phyloP scores from a whole-genome alignment of 2,329 filamentous ascomycete genomes.

The Ophiostoma fasciatum region DNA sequence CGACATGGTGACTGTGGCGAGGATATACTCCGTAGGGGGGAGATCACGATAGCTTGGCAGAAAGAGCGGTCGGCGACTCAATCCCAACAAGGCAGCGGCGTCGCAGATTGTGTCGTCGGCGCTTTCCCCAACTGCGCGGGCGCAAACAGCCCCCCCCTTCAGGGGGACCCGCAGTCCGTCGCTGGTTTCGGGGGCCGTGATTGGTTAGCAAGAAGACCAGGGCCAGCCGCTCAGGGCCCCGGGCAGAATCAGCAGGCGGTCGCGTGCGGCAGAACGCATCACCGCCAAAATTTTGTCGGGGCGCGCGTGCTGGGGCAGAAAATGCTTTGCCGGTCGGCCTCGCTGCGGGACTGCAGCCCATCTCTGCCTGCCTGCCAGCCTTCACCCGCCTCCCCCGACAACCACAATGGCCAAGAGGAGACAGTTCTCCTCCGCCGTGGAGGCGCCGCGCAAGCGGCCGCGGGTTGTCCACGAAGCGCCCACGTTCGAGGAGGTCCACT shows the following conservation, averaged over 20 bases:
- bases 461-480: conserved; percentile 42
- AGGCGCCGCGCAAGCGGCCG: conserved; percentile 34
- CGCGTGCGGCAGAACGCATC: conserved; percentile 2
- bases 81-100: no score
- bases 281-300: conserved; percentile 6
- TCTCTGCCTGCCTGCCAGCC: no score
- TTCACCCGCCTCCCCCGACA: no score
- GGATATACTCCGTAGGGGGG: no score
- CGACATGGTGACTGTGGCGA: conserved; percentile 6
- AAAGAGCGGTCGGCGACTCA: no score
- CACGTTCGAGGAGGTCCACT: conserved; percentile 45
- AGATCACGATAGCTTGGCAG: no score
- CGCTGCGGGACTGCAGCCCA: no score
- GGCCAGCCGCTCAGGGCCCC: not conserved
- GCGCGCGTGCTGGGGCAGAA: no score
- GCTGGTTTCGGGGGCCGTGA: not conserved
- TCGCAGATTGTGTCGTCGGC: no score
- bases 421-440: conserved; percentile 23
- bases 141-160: no score
- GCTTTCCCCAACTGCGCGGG: no score
- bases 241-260: not conserved
- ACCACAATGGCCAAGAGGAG: conserved; percentile 30
- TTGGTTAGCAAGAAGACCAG: conserved; percentile 1
- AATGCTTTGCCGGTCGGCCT: no score
- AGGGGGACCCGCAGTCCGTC: not conserved